Evolutionary conservation across 2,329 filamentous ascomycete species (phyloP).

Genomic region (Botrytis deweyae): DNA sequence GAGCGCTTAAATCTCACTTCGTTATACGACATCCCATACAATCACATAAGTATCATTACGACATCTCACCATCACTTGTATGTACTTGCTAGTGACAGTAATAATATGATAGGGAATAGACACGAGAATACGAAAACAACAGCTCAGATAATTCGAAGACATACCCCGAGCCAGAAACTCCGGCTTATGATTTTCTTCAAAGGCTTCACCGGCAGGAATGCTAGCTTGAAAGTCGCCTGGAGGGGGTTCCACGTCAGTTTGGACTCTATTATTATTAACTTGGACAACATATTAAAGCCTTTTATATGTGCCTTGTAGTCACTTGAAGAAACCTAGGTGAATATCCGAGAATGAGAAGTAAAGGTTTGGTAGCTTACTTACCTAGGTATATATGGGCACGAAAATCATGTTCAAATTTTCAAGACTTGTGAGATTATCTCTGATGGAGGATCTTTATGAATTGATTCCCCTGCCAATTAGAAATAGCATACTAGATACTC

Average conservation of each 20-base stretch:
- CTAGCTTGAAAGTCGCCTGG: background rate
- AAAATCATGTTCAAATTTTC: background rate
- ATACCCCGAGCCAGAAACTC: background rate
- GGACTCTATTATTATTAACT: background rate
- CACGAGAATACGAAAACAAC: background rate
- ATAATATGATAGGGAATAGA: background rate
- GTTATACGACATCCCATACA: background rate
- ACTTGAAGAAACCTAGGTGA: background rate
- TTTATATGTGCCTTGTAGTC: background rate
- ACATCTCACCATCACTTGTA: background rate
- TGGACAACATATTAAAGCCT: background rate
- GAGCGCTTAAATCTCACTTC: accelerated
- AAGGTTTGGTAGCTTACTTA: background rate
- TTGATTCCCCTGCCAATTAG: accelerated
- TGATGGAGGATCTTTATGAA: background rate
- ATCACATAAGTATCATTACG: background rate
- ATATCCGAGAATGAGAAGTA: background rate
- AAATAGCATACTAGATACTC: background rate
- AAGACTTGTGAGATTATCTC: background rate
- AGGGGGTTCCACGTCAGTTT: no score
- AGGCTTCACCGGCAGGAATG: background rate
- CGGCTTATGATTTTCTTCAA: background rate
- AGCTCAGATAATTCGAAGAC: background rate
- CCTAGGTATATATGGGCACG: background rate
- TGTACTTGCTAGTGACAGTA: background rate